phyloP scores from a whole-genome alignment of 176 grass and related monocot genomes.

The Tillandsia fasciculata region DNA sequence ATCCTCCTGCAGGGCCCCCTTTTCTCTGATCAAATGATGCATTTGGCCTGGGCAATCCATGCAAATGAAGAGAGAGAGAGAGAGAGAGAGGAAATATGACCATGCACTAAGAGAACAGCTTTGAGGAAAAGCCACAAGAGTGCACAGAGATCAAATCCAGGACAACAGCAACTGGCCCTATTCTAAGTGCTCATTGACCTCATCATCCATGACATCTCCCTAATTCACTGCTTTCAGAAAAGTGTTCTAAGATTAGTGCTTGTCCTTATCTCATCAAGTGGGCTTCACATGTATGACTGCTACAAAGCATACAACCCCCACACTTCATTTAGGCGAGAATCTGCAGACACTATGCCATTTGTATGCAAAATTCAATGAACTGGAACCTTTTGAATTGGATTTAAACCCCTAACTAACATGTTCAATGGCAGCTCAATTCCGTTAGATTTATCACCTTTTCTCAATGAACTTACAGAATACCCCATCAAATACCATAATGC shows the following conservation, averaged over 20 bases:
- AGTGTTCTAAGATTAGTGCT: not conserved
- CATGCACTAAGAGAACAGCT: slow-evolving; percentile 4
- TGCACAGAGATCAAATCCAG: slow-evolving; percentile 18
- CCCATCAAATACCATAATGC: no score
- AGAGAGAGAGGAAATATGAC: slow-evolving; percentile 9
- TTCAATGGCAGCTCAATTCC: no score
- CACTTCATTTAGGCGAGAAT: not conserved
- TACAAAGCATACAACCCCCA: not conserved
- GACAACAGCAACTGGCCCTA: slow-evolving; percentile 16
- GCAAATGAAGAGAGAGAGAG: not conserved
- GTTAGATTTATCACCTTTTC: no score
- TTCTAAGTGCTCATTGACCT: slow-evolving; percentile 5
- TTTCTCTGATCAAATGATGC: slow-evolving; percentile 30
- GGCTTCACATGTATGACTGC: not conserved
- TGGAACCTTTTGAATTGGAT: no score
- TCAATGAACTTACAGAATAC: no score
- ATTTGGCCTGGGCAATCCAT: slow-evolving; percentile 29
- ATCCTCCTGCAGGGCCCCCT: slow-evolving; percentile 2
- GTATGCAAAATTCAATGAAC: no score
- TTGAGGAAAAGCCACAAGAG: slow-evolving; percentile 19
- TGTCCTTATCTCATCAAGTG: not conserved
- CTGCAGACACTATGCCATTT: not conserved
- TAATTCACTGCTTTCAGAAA: not conserved
- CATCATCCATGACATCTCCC: slow-evolving; percentile 1
- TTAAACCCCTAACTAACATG: no score